phyloP scores from a whole-genome alignment of 139 green algal species.

The Chlorella sp. region DNA sequence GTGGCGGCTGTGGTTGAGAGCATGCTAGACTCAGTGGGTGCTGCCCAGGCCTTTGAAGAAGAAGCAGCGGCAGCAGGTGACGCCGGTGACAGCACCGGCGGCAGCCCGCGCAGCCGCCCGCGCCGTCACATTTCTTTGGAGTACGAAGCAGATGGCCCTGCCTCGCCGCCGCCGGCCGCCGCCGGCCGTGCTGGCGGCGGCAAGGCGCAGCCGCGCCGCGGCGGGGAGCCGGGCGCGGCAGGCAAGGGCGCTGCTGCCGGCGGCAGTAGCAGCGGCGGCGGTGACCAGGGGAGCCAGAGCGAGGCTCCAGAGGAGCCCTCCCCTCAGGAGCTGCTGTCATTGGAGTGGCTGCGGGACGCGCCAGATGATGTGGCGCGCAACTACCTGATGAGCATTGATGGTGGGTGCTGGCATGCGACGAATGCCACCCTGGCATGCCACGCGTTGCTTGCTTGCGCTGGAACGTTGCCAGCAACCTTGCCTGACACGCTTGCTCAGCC shows the following conservation, averaged over 20 bases:
- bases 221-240: background rate
- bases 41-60: background rate
- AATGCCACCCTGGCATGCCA: too few species aligned
- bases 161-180: background rate
- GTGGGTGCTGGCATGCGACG: constrained; percentile 55
- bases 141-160: constrained; percentile 19
- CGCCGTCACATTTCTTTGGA: constrained; percentile 3
- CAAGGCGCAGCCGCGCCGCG: background rate
- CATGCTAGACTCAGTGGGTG: background rate
- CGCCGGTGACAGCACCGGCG: background rate
- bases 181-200: too few species aligned
- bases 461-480: too few species aligned
- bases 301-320: background rate
- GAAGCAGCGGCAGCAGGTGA: background rate
- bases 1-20: background rate
- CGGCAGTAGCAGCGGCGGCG: background rate
- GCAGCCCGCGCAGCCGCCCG: background rate
- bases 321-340: constrained; percentile 46
- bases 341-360: constrained; percentile 77
- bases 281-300: background rate
- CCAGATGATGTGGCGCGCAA: constrained; percentile 47
- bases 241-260: background rate
- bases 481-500: too few species aligned
- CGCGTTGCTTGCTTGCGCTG: too few species aligned
- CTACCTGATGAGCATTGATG: constrained; percentile 67